Percentiles rank a stretch among this genome's conserved stretches.
These are phyloP conservation scores for Parachaetomium inaequale DNA, from an alignment of 495 filamentous ascomycete genomes.

Conservation along the genomic window DNA sequence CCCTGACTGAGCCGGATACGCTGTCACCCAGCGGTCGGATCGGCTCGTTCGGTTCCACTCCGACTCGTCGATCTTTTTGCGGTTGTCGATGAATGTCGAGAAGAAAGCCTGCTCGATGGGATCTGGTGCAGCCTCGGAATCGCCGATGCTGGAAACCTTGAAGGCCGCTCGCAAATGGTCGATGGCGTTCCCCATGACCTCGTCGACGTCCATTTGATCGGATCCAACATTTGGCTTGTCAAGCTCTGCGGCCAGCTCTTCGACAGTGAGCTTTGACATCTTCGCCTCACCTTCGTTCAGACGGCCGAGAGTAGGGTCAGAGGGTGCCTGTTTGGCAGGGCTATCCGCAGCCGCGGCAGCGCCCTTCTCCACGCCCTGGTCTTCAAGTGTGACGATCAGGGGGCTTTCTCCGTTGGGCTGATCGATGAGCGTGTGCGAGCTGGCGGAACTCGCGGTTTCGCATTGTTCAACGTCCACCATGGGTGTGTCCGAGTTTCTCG, in stretches of 20 bases:
- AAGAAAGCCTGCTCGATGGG: slow-evolving; percentile 63
- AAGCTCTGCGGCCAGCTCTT: slow-evolving; percentile 42
- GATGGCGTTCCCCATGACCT: slow-evolving; percentile 88
- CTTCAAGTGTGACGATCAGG: slow-evolving; percentile 11
- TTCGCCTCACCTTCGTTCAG: slow-evolving; percentile 16
- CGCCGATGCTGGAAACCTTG: slow-evolving; percentile 55
- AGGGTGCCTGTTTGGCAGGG: neutral
- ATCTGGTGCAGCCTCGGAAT: slow-evolving; percentile 54
- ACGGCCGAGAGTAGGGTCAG: neutral
- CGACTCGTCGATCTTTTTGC: slow-evolving; percentile 35
- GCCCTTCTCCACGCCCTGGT: slow-evolving; percentile 8
- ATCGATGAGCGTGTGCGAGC: slow-evolving; percentile 44
- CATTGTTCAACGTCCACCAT: slow-evolving; percentile 16
- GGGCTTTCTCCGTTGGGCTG: slow-evolving; percentile 23
- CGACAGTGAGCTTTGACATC: slow-evolving; percentile 32
- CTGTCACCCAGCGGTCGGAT: slow-evolving; percentile 31
- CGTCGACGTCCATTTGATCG: slow-evolving; percentile 83
- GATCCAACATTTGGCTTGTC: slow-evolving; percentile 46
- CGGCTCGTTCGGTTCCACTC: slow-evolving; percentile 32
- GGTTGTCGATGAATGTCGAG: slow-evolving; percentile 44
- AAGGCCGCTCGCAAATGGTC: slow-evolving; percentile 89
- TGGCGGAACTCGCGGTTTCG: slow-evolving; percentile 37
- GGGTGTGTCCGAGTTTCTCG: slow-evolving; percentile 19
- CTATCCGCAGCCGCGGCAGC: slow-evolving; percentile 8
- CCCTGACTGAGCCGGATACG: slow-evolving; percentile 33